phyloP scores from a whole-genome alignment of 345 rosid genomes.

The Eutrema heterophyllum region DNA sequence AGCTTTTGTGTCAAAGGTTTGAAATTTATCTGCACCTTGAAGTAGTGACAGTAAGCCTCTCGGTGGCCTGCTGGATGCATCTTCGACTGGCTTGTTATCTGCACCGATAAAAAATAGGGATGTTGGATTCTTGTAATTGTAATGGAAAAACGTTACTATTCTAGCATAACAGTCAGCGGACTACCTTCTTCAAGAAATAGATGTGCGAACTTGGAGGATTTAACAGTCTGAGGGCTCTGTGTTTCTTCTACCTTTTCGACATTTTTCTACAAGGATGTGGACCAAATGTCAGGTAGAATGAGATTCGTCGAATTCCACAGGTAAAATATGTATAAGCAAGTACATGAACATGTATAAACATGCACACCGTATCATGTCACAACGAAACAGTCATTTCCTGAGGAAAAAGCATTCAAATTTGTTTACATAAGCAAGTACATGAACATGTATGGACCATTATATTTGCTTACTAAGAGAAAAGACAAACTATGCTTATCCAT shows the following conservation, averaged over 20 bases:
- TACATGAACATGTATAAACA: not conserved
- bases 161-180: not conserved
- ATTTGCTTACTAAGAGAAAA: not conserved
- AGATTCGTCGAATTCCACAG: not conserved
- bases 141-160: not conserved
- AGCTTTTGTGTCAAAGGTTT: constrained; percentile 42
- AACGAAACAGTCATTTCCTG: not conserved
- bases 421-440: not conserved
- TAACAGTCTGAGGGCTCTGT: constrained; percentile 37
- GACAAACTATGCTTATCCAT: not conserved
- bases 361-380: constrained; percentile 2
- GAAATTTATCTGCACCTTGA: constrained; percentile 61
- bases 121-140: not conserved
- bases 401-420: not conserved
- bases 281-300: constrained; percentile 14
- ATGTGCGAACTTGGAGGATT: constrained; percentile 84
- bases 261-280: constrained; percentile 40
- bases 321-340: constrained; percentile 1
- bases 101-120: constrained; percentile 22
- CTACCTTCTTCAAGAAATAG: constrained; percentile 92
- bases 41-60: constrained; percentile 71
- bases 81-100: constrained; percentile 66
- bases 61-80: constrained; percentile 40
- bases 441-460: not conserved
- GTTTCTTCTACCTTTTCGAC: constrained; percentile 46